Conservation (phyloP, 2,329 filamentous ascomycete genomes). For the Penicillium sp. region DNA sequence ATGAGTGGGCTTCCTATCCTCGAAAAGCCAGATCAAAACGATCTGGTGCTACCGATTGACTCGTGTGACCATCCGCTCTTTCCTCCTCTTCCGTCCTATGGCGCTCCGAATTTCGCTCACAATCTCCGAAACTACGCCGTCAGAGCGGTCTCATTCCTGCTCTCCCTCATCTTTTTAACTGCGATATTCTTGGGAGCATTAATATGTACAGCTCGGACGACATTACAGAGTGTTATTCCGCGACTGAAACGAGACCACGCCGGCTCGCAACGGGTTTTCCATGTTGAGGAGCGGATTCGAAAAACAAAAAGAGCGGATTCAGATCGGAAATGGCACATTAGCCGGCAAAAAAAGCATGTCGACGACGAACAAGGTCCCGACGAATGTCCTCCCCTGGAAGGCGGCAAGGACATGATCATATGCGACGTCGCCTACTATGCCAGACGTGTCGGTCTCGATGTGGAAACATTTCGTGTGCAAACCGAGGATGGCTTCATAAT, state of each 20-base stretch:
- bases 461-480: slow-evolving; percentile 79
- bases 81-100: slow-evolving; percentile 79
- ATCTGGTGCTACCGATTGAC: slow-evolving; percentile 8
- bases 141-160: slow-evolving; percentile 66
- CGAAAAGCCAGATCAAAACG: slow-evolving; percentile 11
- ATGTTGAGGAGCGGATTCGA: slow-evolving; percentile 68
- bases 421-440: slow-evolving; percentile 87
- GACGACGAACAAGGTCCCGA: slow-evolving; percentile 39
- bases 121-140: slow-evolving; percentile 67
- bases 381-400: slow-evolving; percentile 73
- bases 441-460: slow-evolving; percentile 79
- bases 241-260: slow-evolving; percentile 62
- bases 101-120: slow-evolving; percentile 67
- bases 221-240: slow-evolving; percentile 52
- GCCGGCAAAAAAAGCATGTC: slow-evolving; percentile 41
- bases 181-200: slow-evolving; percentile 74
- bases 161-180: slow-evolving; percentile 75
- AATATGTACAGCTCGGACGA: slow-evolving; percentile 63
- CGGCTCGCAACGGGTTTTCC: slow-evolving; percentile 64
- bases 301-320: slow-evolving; percentile 57
- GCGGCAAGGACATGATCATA: slow-evolving; percentile 73
- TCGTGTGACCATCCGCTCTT: slow-evolving; percentile 57
- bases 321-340: slow-evolving; percentile 62
- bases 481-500: slow-evolving; percentile 94
- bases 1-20: background rate